Base-by-base conservation (phyloP, 192 early-diverging fungal species). In the Ambispora gerdemannii region DNA sequence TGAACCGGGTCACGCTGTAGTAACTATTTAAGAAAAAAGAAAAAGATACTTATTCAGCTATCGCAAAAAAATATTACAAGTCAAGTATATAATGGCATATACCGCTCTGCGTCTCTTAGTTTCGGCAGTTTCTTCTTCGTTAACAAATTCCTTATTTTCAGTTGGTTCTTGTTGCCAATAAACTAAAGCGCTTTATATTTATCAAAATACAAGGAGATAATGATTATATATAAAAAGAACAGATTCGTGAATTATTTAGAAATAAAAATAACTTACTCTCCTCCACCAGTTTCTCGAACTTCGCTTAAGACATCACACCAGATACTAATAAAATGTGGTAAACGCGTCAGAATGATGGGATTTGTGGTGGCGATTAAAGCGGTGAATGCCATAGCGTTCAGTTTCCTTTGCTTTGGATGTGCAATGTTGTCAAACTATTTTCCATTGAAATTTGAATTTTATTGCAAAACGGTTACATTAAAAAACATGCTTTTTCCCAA, bases 341-440 rank as follows among this genome's bases (percentile, higher is more conserved):
- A 63, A n/a, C 74, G 70, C 1, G 70, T 59, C n/a, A 89, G 38
- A 0, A 88, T 77, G 1, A 71, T 31, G 17, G 82, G 75, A 53
- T 86, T 70, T 2, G 78, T 78, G 0, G 86, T 84, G 4, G 77
- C 62, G 4, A 85, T 78, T 60, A 92, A 70, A 13, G 83, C 79
- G 17, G 84, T 81, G 51, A 88, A 71, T 2, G 75, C 86, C 79
- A 91, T 87, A 4, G 84, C 84, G 65, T 77, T 78, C 20, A 90
- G 74, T 71, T 91, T 91, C 25, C 88, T 77, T 66, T 87, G 81
- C 53, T 86, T 85, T 13, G 84, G 78, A 58, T 92, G 88, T 7
- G 86, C 83, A 53, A 92, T 81, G 22, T 85, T 86, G 77, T 93
- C 92, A 82, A 88, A 91, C 90, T 93, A 64, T 35, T 3, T n/a